These are phyloP conservation scores for Hygrophorus russula DNA, from an alignment of 768 basidiomycete genomes.

Conservation along the genomic window DNA sequence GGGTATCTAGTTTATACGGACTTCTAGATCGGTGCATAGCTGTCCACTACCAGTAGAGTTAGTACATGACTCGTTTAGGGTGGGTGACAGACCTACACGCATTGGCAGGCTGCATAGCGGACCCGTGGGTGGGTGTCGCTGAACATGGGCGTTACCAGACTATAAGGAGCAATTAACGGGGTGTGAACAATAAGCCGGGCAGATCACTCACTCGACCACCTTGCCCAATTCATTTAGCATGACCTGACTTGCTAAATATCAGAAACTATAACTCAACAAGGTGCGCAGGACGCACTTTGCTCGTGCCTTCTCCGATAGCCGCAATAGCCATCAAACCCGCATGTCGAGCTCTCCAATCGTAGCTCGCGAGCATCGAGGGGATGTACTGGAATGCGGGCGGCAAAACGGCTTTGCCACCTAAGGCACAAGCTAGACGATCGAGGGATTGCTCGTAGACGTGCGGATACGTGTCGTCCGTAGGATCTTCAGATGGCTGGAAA, in stretches of 20 bases:
- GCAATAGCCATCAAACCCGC: constrained; percentile 85
- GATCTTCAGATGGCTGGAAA: constrained; percentile 1
- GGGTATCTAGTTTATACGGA: constrained; percentile 16
- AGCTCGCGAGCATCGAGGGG: constrained; percentile 69
- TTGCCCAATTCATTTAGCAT: constrained; percentile 77
- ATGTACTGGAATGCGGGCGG: constrained; percentile 76
- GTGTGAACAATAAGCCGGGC: background rate
- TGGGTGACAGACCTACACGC: constrained; percentile 44
- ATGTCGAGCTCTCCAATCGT: constrained; percentile 79
- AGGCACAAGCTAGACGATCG: constrained; percentile 70
- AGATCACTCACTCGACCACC: constrained; percentile 56
- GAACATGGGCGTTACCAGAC: constrained; percentile 71
- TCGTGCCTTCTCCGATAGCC: constrained; percentile 76
- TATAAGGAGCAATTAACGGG: constrained; percentile 14
- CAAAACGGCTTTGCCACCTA: constrained; percentile 66
- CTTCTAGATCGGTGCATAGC: constrained; percentile 82
- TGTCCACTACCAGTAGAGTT: constrained; percentile 47
- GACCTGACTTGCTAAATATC: constrained; percentile 26
- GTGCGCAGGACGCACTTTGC: constrained; percentile 31
- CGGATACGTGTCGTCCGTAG: constrained; percentile 25
- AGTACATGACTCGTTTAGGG: background rate
- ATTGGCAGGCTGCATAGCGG: constrained; percentile 73
- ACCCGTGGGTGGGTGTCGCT: constrained; percentile 71
- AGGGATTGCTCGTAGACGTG: constrained; percentile 74
- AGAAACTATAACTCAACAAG: background rate